These are phyloP conservation scores for Austroboletus festivus DNA, from an alignment of 768 basidiomycete species.

Conservation along the genomic window DNA sequence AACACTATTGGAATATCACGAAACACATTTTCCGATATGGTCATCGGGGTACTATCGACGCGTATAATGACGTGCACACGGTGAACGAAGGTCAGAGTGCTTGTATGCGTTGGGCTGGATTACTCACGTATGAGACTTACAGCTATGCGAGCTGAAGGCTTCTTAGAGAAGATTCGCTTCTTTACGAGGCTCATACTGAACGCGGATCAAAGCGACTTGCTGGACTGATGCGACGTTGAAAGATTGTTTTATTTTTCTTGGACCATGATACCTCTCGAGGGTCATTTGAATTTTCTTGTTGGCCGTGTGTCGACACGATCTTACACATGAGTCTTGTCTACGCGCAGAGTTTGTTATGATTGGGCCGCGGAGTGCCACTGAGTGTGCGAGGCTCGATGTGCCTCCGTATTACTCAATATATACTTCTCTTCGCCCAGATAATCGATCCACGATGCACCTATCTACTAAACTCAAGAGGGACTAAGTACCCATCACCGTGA, in stretches of 20 bases:
- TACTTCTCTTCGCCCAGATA: slow-evolving; percentile 6
- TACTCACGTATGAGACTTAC: slow-evolving; percentile 8
- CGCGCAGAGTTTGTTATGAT: slow-evolving; percentile 1
- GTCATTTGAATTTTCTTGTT: too few species aligned
- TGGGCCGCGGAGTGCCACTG: slow-evolving; percentile 10
- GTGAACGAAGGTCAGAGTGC: slow-evolving; percentile 24
- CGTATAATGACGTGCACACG: slow-evolving; percentile 36
- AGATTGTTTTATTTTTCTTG: too few species aligned
- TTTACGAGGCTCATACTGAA: slow-evolving; percentile 33
- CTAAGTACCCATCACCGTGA: too few species aligned
- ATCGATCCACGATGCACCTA: slow-evolving; percentile 14
- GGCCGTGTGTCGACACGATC: too few species aligned
- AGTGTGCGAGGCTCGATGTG: slow-evolving; percentile 21
- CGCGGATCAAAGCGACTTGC: slow-evolving; percentile 26
- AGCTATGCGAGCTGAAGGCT: slow-evolving; percentile 29
- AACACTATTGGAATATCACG: slow-evolving; percentile 45
- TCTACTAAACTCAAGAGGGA: neutral
- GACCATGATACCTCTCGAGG: too few species aligned
- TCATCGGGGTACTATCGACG: slow-evolving; percentile 27
- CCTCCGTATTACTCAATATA: slow-evolving; percentile 15
- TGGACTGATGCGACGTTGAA: slow-evolving; percentile 9
- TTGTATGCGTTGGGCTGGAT: neutral
- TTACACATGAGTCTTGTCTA: too few species aligned
- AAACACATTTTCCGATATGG: slow-evolving; percentile 46
- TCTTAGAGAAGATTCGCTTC: slow-evolving; percentile 33